Base-by-base conservation (phyloP, 768 basidiomycete species). In the Boletus huronensis region DNA sequence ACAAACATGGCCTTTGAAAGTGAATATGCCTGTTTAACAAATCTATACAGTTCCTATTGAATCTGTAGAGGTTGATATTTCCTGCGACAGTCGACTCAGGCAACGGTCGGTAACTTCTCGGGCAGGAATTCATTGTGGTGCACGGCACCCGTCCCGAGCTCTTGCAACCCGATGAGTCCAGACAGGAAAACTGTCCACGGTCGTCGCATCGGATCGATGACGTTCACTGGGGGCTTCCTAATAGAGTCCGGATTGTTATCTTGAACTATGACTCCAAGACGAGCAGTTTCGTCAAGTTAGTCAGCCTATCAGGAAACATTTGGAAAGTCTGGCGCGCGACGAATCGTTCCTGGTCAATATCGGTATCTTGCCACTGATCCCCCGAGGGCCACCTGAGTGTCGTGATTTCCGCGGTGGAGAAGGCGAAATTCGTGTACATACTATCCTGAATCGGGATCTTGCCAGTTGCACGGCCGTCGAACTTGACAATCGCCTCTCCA, bases 261-360 rank as follows among this genome's bases (percentile, higher is more conserved):
- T 78, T 99, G 56, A 97, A 99, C 73, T 98, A 96, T 77, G 92
- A 98, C 68, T 85, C 93, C 0, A 87, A 88, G 68, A 90, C 87
- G 17, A 94, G 89, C 59, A 85, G 82, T 56, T 98, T 98, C 66
- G 82, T 89, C 64, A 96, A 95, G 70, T 75, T 99, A 39, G n/a
- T n/a, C n/a, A n/a, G n/a, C n/a, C n/a, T 95, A 98, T 66, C 94
- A 98, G 68, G 97, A 98, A 73, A 98, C 96, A 0, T 99, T 80
- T 72, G 97, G 97, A 53, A 97, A 98, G 73, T 93, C 96, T 10
- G 97, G 97, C 44, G 84, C 88, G 34, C 84, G 97, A 59, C 86
- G 97, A 44, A 95, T 98, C 58, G 93, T 99, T 41, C 96, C 97
- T 36, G 97, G 97, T 2, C 97, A 99, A n/a, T n/a, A n/a, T n/a